phyloP scores from a whole-genome alignment of 1,284 basidiomycete genomes.

The Trametes pubescens region DNA sequence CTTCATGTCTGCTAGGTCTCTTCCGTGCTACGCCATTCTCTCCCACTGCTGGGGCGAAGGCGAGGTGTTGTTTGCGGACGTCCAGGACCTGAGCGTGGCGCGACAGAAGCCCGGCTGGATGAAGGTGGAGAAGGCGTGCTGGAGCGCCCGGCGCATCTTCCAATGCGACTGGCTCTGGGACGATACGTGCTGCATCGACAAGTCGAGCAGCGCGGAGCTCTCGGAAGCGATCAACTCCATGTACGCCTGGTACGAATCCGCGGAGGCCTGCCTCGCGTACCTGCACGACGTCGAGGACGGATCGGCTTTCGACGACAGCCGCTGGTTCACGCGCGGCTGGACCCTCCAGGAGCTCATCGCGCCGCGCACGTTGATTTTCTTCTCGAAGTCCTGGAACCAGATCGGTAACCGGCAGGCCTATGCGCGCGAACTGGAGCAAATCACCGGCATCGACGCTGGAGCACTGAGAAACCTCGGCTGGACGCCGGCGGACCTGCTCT shows the following conservation, averaged over 20 bases:
- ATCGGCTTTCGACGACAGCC: neutral
- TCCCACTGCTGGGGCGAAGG: slow-evolving; percentile 6
- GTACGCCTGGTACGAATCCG: neutral
- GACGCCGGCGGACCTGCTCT: too few relatives aligned
- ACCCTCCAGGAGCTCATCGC: slow-evolving; percentile 9
- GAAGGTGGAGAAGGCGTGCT: slow-evolving; percentile 2
- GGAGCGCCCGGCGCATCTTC: neutral
- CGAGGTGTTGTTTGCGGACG: slow-evolving; percentile 5
- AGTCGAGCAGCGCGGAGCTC: slow-evolving; percentile 7
- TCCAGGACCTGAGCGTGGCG: neutral
- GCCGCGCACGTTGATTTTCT: neutral
- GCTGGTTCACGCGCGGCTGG: slow-evolving; percentile 7
- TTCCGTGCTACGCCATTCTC: slow-evolving; percentile 8
- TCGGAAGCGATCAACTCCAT: slow-evolving; percentile 6
- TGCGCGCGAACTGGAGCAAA: neutral
- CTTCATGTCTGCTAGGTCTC: too few relatives aligned
- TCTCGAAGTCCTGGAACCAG: neutral
- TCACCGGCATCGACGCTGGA: neutral
- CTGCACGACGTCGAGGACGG: neutral
- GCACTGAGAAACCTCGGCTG: too few relatives aligned
- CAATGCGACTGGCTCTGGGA: neutral
- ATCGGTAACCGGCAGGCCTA: neutral
- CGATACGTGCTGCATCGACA: slow-evolving; percentile 11
- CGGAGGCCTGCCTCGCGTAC: neutral
- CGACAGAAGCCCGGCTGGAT: neutral